A percentile compares a stretch with the other conserved stretches of the same genome.
Conservation (phyloP, 1,284 basidiomycete genomes). For the Sporisorium reilianum region DNA sequence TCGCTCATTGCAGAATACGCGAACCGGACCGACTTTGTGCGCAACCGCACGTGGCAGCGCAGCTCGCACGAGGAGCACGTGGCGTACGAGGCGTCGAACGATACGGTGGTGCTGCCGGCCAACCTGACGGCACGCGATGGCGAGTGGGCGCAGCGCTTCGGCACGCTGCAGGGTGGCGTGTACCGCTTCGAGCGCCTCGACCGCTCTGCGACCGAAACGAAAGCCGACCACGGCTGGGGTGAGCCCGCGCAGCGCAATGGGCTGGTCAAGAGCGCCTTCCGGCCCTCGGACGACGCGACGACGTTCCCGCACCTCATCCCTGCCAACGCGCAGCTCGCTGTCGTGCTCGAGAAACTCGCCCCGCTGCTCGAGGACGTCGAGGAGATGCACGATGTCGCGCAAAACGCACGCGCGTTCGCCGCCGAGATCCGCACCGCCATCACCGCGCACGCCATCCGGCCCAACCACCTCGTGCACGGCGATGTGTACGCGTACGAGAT, state of each 20-base stretch:
- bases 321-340: conserved; percentile 50
- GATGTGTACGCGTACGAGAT: conserved; percentile 61
- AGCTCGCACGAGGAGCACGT: conserved; percentile 45
- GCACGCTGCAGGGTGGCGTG: conserved; percentile 43
- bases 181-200: conserved; percentile 56
- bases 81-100: conserved; percentile 28
- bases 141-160: conserved; percentile 47
- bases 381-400: conserved; percentile 25
- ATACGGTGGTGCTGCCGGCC: conserved; percentile 23
- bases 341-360: conserved; percentile 37
- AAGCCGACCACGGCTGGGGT: conserved; percentile 54
- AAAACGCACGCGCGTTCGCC: conserved; percentile 33
- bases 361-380: conserved; percentile 17
- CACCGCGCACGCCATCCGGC: conserved; percentile 25
- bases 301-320: conserved; percentile 57
- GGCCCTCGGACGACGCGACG: conserved; percentile 58
- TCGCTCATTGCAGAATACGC: conserved; percentile 39
- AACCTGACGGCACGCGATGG: conserved; percentile 27
- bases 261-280: conserved; percentile 57
- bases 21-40: conserved; percentile 38
- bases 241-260: conserved; percentile 45
- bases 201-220: conserved; percentile 51
- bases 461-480: conserved; percentile 22
- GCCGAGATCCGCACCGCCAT: conserved; percentile 40
- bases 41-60: conserved; percentile 43